Evolutionary conservation across 805 yeast genomes (phyloP), one percentile per base, ranked within the genome.

Genomic region (Groenewaldozyma tartarivorans): DNA sequence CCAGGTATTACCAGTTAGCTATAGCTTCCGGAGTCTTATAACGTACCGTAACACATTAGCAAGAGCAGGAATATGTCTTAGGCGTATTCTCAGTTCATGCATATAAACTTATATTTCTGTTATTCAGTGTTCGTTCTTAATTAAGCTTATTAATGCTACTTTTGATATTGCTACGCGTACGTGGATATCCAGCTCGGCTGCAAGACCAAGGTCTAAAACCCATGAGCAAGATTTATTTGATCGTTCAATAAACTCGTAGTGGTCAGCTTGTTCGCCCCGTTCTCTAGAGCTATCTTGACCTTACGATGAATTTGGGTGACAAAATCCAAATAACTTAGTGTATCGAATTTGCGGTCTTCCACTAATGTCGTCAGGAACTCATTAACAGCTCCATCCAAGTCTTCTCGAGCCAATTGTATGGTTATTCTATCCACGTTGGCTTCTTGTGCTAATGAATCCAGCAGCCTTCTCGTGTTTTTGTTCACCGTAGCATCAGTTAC

Each of bases 401-500:
- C 77, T 49, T 75, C 77, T 46, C 92, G 67, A 13, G 81, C 74
- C 4, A 86, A 56, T 44, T 75, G 77, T 21, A 84, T 58, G 1
- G 77, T 71, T 35, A 72, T 51, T 46, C 63, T 65, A 15, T 63
- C 66, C 2, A 58, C 47, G 7, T 64, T 64, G 15, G 64, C 50
- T 26, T 59, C 63, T 20, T 56, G 53, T n/a, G 64, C 72, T 50
- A 79, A 75, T 54, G 69, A 73, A n/a, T 57, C 54, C 22, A 87
- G 64, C 42, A 88, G 61, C 41, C 75, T 76, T 7, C 82, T 66
- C 1, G 83, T 79, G 55, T 84, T 86, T 29, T 52, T 52, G 7
- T 86, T 82, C 34, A 88, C 74, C 22, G 68, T 76, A 0, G 92
- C 81, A 3, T 77, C 79, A 13, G 83, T 58, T 15, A 63, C 72